Percentiles rank a stretch among this genome's conserved stretches.
phyloP scores from a whole-genome alignment of 2,329 filamentous ascomycete species.

The Zymoseptoria pseudotritici region DNA sequence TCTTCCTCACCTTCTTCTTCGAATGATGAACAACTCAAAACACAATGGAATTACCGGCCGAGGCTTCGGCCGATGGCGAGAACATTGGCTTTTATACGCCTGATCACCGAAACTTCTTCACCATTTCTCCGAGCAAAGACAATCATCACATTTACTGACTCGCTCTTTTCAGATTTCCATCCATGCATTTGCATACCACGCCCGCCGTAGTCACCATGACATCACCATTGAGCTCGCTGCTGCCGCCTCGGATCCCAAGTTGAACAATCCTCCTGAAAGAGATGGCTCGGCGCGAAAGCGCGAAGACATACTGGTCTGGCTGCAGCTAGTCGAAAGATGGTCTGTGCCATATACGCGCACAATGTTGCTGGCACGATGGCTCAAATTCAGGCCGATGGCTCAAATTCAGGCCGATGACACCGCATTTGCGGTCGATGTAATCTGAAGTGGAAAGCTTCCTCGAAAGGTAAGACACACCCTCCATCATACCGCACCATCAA shows the following conservation, averaged over 20 bases:
- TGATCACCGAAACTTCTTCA: slow-evolving; percentile 2
- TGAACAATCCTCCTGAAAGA: background rate
- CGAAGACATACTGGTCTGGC: slow-evolving; percentile 8
- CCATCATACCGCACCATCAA: slow-evolving; percentile 3
- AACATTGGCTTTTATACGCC: slow-evolving; percentile 11
- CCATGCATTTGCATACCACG: slow-evolving; percentile 20
- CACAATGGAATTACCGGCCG: slow-evolving; percentile 23
- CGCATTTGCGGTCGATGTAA: no score
- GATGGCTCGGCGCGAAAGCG: background rate
- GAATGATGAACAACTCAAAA: slow-evolving; percentile 19
- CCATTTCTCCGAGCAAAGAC: background rate
- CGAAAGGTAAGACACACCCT: slow-evolving; percentile 6
- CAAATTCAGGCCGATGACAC: no score
- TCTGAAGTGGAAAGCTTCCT: background rate
- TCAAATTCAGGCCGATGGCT: background rate
- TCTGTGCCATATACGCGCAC: slow-evolving; percentile 2
- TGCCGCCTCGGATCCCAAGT: slow-evolving; percentile 12
- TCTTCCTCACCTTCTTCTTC: background rate
- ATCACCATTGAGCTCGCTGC: slow-evolving; percentile 6
- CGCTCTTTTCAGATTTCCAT: slow-evolving; percentile 8
- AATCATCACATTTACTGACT: slow-evolving; percentile 8
- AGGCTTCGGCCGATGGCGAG: slow-evolving; percentile 14
- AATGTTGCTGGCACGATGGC: background rate
- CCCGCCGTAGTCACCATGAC: slow-evolving; percentile 18
- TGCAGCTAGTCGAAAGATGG: slow-evolving; percentile 6